Evolutionary conservation across 208 protist genomes (phyloP), one percentile per base, ranked within the genome.

Genomic region (Leishmania turanica): DNA sequence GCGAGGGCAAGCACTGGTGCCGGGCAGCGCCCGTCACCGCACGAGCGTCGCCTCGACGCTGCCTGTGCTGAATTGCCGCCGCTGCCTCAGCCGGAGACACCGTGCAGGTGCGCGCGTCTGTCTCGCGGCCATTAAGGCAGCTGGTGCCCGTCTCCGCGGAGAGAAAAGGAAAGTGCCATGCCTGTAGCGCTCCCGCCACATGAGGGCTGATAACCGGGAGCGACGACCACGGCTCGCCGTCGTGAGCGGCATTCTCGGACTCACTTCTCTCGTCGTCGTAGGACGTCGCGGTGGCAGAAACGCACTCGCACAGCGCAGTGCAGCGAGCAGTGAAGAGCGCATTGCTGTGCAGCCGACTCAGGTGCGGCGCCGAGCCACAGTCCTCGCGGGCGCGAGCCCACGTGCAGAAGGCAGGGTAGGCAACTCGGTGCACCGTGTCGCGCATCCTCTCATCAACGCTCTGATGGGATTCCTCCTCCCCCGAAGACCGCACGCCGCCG

Each of bases 341-440:
- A 70, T 96, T 96, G 62, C 89, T 81, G 64, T 92, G 89, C 37
- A 92, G 68, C 5, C 93, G 83, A 17, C 77, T 51, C 3, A 95
- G 51, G 62, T 91, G 86, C 54, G 89, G 89, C 13, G 80, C 74
- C 13, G 90, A 90, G 21, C 91, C 91, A 64, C 89, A 92, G 27
- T 80, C 45, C 24, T 77, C 66, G 27, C 81, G 77, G 17, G 83
- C 75, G 27, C 49, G 71, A 27, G 87, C 75, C 70, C 87, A 82
- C 8, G 79, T 75, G 19, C 42, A 80, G 68, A 88, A 92, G 34
- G 93, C 88, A 4, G 91, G 90, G 69, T 94, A 95, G 31, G 84
- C 80, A 21, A 91, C 66, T 47, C 88, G 87, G 82, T 96, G 91
- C 19, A 94, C 72, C n/a, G 75, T 79, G 56, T 91, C 86, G 31